phyloP scores from a whole-genome alignment of 2,329 filamentous ascomycete genomes.

The Scedosporium dehoogii region DNA sequence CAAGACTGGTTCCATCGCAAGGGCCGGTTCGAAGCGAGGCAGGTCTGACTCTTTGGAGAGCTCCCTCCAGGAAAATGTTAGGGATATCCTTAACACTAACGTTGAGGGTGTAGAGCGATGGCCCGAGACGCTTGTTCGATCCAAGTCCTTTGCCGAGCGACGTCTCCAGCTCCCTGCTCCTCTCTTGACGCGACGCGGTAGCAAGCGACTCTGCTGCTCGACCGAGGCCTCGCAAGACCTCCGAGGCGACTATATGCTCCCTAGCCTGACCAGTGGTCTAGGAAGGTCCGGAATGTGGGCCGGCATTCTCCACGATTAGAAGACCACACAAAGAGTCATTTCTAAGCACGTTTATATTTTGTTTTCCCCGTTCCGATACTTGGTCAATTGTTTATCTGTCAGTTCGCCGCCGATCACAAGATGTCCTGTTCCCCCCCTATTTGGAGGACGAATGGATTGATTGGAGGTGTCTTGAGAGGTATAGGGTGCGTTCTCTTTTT shows the following conservation, averaged over 20 bases:
- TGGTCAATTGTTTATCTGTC: neutral
- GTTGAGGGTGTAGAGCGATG: conserved; percentile 18
- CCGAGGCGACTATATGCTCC: neutral
- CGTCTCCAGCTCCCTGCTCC: neutral
- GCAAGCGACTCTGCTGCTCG: conserved; percentile 7
- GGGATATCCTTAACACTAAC: conserved; percentile 43
- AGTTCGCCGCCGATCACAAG: neutral
- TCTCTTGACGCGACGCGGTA: neutral
- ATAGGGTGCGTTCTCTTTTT: neutral
- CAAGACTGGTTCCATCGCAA: conserved; percentile 25
- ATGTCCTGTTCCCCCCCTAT: neutral
- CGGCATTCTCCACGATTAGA: conserved; percentile 1
- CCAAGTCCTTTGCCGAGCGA: conserved; percentile 10
- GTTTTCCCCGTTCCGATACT: neutral
- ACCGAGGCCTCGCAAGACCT: conserved; percentile 5
- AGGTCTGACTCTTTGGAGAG: conserved; percentile 48
- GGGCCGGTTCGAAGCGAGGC: conserved; percentile 46
- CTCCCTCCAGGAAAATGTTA: conserved; percentile 57
- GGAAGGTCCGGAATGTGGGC: conserved; percentile 5
- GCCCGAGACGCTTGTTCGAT: conserved; percentile 27
- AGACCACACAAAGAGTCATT: neutral
- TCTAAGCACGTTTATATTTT: neutral
- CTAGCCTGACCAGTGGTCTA: neutral
- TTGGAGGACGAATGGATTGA: neutral
- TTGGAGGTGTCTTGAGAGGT: neutral